Evolutionary conservation across 1,284 basidiomycete genomes (phyloP), one percentile per base, ranked within the genome.

Genomic region (Cryptococcus floricola): DNA sequence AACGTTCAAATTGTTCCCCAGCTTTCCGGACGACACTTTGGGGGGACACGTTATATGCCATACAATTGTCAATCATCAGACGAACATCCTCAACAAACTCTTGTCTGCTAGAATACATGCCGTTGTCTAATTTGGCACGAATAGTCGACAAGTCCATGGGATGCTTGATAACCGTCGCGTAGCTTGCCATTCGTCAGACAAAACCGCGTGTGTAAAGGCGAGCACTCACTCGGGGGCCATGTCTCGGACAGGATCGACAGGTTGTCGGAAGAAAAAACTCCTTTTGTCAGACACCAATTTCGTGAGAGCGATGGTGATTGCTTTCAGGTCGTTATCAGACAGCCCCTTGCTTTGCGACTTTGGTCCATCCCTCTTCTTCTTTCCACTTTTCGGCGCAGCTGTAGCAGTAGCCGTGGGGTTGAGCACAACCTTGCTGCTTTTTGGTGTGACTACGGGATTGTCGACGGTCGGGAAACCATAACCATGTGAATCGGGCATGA

Each of bases 111-210:
- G 85, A 83, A 79, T 98, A 98, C 49, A 74, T 67, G 0, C 92
- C 92, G 58, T 83, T 85, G 66, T 91, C 87, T 25, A 98, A 79
- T 76, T 96, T 98, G 53, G 88, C 88, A 19, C 82, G 81, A 79
- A 96, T 89, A 0, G 92, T 94, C 49, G 86, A 86, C 13, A 98
- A 80, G 73, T 99, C 95, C 91, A 99, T 98, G 0, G 96, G 95
- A 14, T 87, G 81, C 73, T 89, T 89, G 77, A 99, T 89, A 56
- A 95, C 79, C 52, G 89, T 85, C 66, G 92, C 91, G 75, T 98
- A 98, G 63, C 90, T 92, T 37, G 12, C 25, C 16, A 34, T 7
- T 43, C 13, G 31, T 16, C 25, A 45, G 31, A 16, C 2, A 37
- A 48, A 16, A 39, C 25, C 44, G 10, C n/a, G 3, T 41, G 12